Evolutionary conservation across 306 rosid genomes (phyloP).

Genomic region (Elaeagnus macrophylla): DNA sequence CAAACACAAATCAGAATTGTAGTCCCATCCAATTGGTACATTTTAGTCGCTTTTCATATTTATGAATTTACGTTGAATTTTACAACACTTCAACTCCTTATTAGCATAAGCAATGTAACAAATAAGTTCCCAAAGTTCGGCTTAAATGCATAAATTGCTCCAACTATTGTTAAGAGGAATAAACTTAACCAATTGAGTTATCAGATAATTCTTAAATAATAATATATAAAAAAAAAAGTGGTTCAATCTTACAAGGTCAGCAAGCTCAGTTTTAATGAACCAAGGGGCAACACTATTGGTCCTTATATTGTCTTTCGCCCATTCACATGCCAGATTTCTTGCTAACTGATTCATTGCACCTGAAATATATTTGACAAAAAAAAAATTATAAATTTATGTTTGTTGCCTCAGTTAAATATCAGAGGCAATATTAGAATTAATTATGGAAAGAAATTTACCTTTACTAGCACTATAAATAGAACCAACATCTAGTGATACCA

Average conservation of each 20-base stretch:
- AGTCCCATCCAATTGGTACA: too few relatives aligned
- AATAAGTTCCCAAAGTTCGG: too few relatives aligned
- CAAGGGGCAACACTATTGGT: constrained; percentile 49
- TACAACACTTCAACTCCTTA: too few relatives aligned
- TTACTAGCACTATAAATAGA: constrained; percentile 38
- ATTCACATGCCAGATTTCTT: constrained; percentile 44
- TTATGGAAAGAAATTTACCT: constrained; percentile 18
- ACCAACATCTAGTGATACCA: constrained; percentile 18
- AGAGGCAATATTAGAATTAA: neutral
- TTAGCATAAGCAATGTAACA: too few relatives aligned
- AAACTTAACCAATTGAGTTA: too few relatives aligned
- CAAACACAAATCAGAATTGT: neutral
- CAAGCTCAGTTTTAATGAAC: constrained; percentile 22
- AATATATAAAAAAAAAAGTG: too few relatives aligned
- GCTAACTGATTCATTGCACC: constrained; percentile 47
- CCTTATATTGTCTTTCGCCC: constrained; percentile 57
- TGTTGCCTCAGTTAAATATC: neutral
- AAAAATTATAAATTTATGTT: neutral
- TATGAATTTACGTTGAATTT: too few relatives aligned
- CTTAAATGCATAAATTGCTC: too few relatives aligned
- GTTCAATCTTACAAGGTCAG: neutral
- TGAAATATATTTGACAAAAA: neutral
- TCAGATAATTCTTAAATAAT: too few relatives aligned
- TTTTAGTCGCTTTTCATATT: too few relatives aligned
- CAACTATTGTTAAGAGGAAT: too few relatives aligned